These are phyloP conservation scores for Calonectria montana DNA, from an alignment of 2,329 filamentous ascomycete species.

Conservation along the genomic window DNA sequence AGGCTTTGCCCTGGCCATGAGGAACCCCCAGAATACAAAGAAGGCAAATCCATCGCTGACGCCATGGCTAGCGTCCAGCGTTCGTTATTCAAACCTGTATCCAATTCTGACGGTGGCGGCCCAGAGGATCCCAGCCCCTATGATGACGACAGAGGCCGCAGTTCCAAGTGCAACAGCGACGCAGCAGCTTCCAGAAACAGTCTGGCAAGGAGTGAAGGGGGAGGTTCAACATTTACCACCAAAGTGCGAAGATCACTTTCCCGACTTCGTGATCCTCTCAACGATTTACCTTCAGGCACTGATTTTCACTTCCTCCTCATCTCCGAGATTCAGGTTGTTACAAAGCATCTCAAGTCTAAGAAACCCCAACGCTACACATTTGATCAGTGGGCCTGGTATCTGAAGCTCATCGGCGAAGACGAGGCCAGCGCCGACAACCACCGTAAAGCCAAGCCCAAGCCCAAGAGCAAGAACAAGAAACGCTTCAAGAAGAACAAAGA, in stretches of 20 bases:
- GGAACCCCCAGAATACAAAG: conserved; percentile 9
- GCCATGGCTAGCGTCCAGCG: conserved; percentile 10
- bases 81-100: neutral
- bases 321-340: conserved; percentile 75
- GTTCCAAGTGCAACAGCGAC: conserved; percentile 2
- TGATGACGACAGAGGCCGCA: conserved; percentile 21
- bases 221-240: conserved; percentile 45
- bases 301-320: conserved; percentile 75
- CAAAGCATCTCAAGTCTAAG: conserved; percentile 68
- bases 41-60: neutral
- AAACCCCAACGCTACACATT: conserved; percentile 77
- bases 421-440: conserved; percentile 64
- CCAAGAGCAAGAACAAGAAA: conserved; percentile 27
- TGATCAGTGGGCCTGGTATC: conserved; percentile 88
- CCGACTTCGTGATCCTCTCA: conserved; percentile 49
- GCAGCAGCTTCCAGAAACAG: conserved; percentile 6
- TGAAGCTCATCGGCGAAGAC: conserved; percentile 79
- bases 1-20: conserved; percentile 48
- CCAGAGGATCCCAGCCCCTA: conserved; percentile 17
- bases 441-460: conserved; percentile 50
- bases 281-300: conserved; percentile 54
- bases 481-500: conserved; percentile 7
- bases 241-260: conserved; percentile 50
- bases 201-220: conserved; percentile 33
- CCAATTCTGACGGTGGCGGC: conserved; percentile 23